Percentiles rank a stretch among this genome's conserved stretches.
Conservation (phyloP, 306 rosid species). For the Quillaja saponaria region DNA sequence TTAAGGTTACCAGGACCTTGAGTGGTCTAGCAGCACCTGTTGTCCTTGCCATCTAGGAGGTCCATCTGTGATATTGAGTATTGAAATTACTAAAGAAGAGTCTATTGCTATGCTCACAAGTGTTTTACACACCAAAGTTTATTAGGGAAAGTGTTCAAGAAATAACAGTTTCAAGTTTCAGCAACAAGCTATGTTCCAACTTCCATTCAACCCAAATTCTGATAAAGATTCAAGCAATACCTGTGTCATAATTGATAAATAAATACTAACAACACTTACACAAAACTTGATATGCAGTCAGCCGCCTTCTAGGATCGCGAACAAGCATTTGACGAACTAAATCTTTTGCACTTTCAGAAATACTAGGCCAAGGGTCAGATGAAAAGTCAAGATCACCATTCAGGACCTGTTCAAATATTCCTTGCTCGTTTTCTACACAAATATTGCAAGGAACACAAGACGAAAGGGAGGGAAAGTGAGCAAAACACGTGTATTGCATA, state of each 20-base stretch:
- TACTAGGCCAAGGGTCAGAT: constrained; percentile 94
- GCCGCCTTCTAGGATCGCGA: constrained; percentile 81
- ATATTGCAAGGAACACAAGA: constrained; percentile 18
- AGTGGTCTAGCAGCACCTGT: too few relatives aligned
- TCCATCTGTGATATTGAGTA: too few relatives aligned
- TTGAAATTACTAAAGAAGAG: too few relatives aligned
- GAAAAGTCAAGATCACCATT: constrained; percentile 85
- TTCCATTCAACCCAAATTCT: too few relatives aligned
- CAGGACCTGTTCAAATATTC: constrained; percentile 91
- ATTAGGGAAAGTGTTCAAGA: too few relatives aligned
- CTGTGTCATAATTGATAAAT: constrained; percentile 7
- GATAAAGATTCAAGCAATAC: too few relatives aligned
- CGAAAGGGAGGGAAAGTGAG: neutral
- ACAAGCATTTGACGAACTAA: constrained; percentile 91
- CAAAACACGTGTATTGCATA: neutral
- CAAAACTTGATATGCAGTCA: constrained; percentile 87
- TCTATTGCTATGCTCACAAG: too few relatives aligned
- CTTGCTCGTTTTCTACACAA: constrained; percentile 73
- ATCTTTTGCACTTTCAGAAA: constrained; percentile 96
- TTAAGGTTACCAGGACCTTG: too few relatives aligned
- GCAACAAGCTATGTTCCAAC: too few relatives aligned
- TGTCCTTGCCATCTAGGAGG: too few relatives aligned
- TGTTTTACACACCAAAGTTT: too few relatives aligned
- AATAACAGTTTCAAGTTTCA: too few relatives aligned
- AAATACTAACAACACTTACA: constrained; percentile 54